Evolutionary conservation across 2,329 filamentous ascomycete genomes (phyloP).

Genomic region (Geoglossum cookeanum): DNA sequence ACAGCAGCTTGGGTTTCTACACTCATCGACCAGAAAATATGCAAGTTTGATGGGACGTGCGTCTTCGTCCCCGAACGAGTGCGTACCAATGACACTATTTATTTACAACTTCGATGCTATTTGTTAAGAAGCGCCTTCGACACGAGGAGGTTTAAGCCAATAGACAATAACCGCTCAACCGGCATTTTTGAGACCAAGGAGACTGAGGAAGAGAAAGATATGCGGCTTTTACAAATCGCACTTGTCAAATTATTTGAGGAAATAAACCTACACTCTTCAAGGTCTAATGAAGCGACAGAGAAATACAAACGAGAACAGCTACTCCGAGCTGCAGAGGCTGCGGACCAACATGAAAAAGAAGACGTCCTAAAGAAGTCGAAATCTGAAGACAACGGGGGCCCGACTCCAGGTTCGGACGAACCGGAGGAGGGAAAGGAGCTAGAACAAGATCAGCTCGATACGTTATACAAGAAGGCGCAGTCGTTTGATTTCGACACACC

Average conservation of each 20-base stretch:
- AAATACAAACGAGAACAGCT: conserved; percentile 70
- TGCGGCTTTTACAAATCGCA: conserved; percentile 70
- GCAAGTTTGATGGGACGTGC: conserved; percentile 68
- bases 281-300: conserved; percentile 52
- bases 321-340: conserved; percentile 70
- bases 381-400: conserved; percentile 23
- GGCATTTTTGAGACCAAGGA: conserved; percentile 72
- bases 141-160: conserved; percentile 39
- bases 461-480: conserved; percentile 86
- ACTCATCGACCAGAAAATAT: conserved; percentile 76
- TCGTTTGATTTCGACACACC: conserved; percentile 91
- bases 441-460: conserved; percentile 87
- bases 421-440: conserved; percentile 75
- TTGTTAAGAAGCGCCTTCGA: conserved; percentile 59
- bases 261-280: conserved; percentile 61
- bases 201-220: conserved; percentile 61
- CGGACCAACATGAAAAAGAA: conserved; percentile 51
- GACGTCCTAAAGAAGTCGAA: conserved; percentile 26
- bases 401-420: conserved; percentile 38
- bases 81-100: conserved; percentile 85
- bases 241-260: conserved; percentile 80
- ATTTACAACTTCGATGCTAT: conserved; percentile 66
- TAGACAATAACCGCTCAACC: conserved; percentile 50
- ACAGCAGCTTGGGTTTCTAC: conserved; percentile 82
- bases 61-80: conserved; percentile 76